Percentiles rank a stretch among this genome's conserved stretches.
These are phyloP conservation scores for Salix purpurea DNA, from an alignment of 345 rosid species.

Conservation along the genomic window DNA sequence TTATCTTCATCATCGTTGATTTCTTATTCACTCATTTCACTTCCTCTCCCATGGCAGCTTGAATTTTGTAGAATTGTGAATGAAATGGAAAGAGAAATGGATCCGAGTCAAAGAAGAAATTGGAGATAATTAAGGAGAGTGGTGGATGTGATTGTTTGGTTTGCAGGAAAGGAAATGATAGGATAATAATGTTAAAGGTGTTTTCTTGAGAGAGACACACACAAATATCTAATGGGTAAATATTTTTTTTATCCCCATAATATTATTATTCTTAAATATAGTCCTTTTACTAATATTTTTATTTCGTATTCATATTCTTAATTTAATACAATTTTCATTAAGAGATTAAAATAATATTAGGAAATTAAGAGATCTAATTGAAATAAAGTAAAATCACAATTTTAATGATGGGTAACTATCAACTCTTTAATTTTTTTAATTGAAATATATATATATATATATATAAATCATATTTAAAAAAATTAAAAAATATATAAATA, in stretches of 20 bases:
- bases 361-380: not conserved
- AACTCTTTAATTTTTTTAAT: not conserved
- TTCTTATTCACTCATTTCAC: constrained; percentile 38
- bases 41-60: constrained; percentile 36
- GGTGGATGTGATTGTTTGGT: constrained; percentile 8
- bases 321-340: not conserved
- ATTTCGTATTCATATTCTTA: not conserved
- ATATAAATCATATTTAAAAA: too few species aligned
- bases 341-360: not conserved
- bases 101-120: constrained; percentile 14
- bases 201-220: not conserved
- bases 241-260: not conserved
- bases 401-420: not conserved
- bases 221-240: not conserved
- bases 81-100: not conserved
- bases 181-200: not conserved
- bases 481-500: too few species aligned
- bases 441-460: too few species aligned
- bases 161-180: constrained; percentile 18
- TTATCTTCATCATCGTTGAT: not conserved
- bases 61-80: not conserved
- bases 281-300: not conserved
- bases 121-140: constrained; percentile 24
- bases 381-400: not conserved
- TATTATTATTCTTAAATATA: not conserved